Evolutionary conservation across 352 stramenopile genomes (phyloP), one percentile per base, ranked within the genome.

Genomic region (Phytophthora ramorum): DNA sequence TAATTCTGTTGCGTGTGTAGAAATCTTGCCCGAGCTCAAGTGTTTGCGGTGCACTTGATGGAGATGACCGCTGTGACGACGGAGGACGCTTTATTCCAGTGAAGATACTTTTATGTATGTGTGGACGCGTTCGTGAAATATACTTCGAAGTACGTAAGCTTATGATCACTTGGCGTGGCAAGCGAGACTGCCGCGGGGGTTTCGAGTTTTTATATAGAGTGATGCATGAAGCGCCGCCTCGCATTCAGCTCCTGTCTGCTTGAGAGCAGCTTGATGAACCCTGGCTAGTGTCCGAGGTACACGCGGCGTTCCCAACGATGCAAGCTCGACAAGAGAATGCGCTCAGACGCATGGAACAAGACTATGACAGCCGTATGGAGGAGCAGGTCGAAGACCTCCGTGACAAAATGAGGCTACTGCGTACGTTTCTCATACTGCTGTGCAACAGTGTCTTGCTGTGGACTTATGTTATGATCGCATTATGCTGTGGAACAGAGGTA

Each of bases 371-470:
- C 44, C 83, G 85, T 13, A 92, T 94, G 80, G 85, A 94, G 54
- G 87, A 96, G 62, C 88, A 94, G 47, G 82, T 94, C 30, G 85
- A 89, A 40, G 84, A 89, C 26, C 65, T 96, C n/a, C 75, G 83
- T 16, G 88, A 95, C 66, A 94, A 93, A 64, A 93, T 96, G 86
- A 78, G 85, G 14, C 72, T 96, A 7, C 53, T 96, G 49, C 88
- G 88, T 94, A 79, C 43, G 84, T 80, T 41, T 53, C 13, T 2
- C 22, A 8, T 24, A 66, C 10, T 28, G 37, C 40, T 30, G 9
- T 40, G 44, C 28, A 32, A 19, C 16, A 24, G 13, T 35, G 10
- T 12, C 19, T 44, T 22, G n/a, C 43, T 56, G 50, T 43, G 49
- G 37, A 24, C 47, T 38, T 49, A 57, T 46, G 7, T 32, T 32